Percentiles rank a stretch among this genome's conserved stretches.
Conservation (phyloP, 495 filamentous ascomycete genomes). For the Friedmanniomyces endolithicus region DNA sequence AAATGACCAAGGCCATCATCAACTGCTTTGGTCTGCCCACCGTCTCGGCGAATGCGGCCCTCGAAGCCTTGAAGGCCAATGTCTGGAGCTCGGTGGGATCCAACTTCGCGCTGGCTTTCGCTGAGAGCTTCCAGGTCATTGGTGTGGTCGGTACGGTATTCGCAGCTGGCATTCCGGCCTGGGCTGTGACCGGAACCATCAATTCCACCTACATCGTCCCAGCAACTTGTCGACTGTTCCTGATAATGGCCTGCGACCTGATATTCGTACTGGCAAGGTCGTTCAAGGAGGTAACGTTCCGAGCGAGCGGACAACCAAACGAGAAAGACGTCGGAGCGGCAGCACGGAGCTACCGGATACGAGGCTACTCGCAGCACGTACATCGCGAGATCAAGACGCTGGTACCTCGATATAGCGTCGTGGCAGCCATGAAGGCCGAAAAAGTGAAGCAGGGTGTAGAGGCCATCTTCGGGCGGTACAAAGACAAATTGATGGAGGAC, state of each 20-base stretch:
- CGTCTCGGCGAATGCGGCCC: constrained; percentile 2
- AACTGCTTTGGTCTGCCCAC: constrained; percentile 17
- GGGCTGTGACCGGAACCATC: constrained; percentile 11
- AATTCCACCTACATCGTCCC: constrained; percentile 13
- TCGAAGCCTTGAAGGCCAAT: constrained; percentile 8
- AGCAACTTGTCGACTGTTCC: constrained; percentile 13
- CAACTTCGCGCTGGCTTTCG: constrained; percentile 4
- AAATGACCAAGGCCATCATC: constrained; percentile 8
- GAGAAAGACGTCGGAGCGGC: constrained; percentile 20
- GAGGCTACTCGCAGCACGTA: constrained; percentile 16
- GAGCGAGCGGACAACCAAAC: constrained; percentile 20
- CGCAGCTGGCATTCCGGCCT: constrained; percentile 1
- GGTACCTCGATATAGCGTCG: constrained; percentile 9
- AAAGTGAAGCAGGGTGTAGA: constrained; percentile 7
- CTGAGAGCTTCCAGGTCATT: constrained; percentile 3
- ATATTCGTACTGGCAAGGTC: constrained; percentile 14
- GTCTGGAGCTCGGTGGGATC: constrained; percentile 9
- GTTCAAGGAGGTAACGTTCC: constrained; percentile 21
- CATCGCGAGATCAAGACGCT: constrained; percentile 21
- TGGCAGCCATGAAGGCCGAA: constrained; percentile 6
- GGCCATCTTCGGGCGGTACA: constrained; percentile 11
- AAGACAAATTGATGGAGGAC: constrained; percentile 16
- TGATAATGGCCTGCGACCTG: constrained; percentile 18
- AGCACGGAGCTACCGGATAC: constrained; percentile 17
- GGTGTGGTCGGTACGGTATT: neutral